These are phyloP conservation scores for Udeniomyces megalosporus DNA, from an alignment of 768 basidiomycete species.

Conservation along the genomic window DNA sequence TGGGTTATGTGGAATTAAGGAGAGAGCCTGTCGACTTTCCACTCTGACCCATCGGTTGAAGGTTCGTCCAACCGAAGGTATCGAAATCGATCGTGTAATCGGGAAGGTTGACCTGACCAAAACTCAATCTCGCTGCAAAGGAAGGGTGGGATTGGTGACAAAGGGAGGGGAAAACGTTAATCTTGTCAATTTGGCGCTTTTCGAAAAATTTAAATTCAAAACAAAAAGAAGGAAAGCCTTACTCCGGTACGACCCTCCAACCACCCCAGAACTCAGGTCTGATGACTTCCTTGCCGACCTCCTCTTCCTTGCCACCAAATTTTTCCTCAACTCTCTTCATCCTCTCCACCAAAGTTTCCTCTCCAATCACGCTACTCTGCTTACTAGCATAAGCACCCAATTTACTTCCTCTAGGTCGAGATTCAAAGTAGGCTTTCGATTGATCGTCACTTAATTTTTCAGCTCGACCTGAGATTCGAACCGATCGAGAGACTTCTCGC, in stretches of 20 bases:
- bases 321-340: slow-evolving; percentile 29
- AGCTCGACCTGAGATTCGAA: slow-evolving; percentile 68
- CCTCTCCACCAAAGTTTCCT: slow-evolving; percentile 24
- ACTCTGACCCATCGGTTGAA: slow-evolving; percentile 1
- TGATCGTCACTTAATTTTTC: slow-evolving; percentile 60
- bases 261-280: slow-evolving; percentile 16
- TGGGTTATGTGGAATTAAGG: neutral
- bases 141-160: neutral
- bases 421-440: slow-evolving; percentile 66
- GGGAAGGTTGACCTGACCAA: slow-evolving; percentile 16
- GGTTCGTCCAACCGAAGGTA: slow-evolving; percentile 11
- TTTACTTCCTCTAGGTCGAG: slow-evolving; percentile 64
- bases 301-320: slow-evolving; percentile 44
- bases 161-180: neutral
- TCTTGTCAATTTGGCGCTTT: too few species aligned
- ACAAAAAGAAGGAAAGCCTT: neutral
- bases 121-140: slow-evolving; percentile 15
- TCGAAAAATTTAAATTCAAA: too few species aligned
- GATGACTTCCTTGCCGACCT: slow-evolving; percentile 12
- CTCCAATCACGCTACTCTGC: slow-evolving; percentile 59
- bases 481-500: slow-evolving; percentile 62
- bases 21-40: slow-evolving; percentile 15
- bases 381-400: slow-evolving; percentile 87
- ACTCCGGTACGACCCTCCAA: slow-evolving; percentile 15
- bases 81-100: slow-evolving; percentile 14